Percentiles rank a stretch among this genome's conserved stretches.
Conservation (phyloP, 192 early-diverging fungal species). For the Umbelopsis sp. region DNA sequence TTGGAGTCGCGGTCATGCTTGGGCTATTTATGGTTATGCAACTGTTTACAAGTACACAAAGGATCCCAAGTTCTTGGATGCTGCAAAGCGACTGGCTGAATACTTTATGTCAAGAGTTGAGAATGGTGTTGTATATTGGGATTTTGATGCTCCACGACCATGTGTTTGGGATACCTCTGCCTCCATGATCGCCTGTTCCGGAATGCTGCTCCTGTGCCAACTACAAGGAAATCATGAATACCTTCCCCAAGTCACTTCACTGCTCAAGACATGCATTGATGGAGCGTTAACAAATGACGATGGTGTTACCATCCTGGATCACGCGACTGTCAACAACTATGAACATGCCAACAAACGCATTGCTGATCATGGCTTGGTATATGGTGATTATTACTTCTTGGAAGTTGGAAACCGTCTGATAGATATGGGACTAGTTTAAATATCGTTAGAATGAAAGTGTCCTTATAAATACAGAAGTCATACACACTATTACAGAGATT, state of each 20-base stretch:
- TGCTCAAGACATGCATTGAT: not conserved
- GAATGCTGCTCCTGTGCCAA: conserved; percentile 19
- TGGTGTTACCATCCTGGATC: conserved; percentile 14
- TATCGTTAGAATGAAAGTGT: too few species aligned
- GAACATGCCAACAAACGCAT: conserved; percentile 16
- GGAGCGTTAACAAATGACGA: conserved; percentile 8
- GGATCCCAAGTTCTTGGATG: conserved; percentile 21
- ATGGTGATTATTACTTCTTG: conserved; percentile 26
- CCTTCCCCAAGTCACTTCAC: conserved; percentile 3
- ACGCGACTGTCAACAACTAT: conserved; percentile 24
- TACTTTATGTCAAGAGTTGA: conserved; percentile 23
- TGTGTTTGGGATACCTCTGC: conserved; percentile 22
- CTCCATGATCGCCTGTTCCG: conserved; percentile 21
- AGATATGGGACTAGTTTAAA: conserved; percentile 21
- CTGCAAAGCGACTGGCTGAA: conserved; percentile 4
- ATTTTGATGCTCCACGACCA: conserved; percentile 27
- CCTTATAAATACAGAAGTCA: too few species aligned
- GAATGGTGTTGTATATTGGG: conserved; percentile 23
- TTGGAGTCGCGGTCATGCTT: conserved; percentile 27
- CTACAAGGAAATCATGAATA: conserved; percentile 3
- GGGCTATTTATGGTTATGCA: conserved; percentile 23
- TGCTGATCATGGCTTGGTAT: conserved; percentile 22
- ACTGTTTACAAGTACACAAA: conserved; percentile 26
- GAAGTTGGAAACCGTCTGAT: conserved; percentile 25
- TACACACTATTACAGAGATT: too few species aligned